phyloP scores from a whole-genome alignment of 257 asterid genomes.

The Perilla frutescens region DNA sequence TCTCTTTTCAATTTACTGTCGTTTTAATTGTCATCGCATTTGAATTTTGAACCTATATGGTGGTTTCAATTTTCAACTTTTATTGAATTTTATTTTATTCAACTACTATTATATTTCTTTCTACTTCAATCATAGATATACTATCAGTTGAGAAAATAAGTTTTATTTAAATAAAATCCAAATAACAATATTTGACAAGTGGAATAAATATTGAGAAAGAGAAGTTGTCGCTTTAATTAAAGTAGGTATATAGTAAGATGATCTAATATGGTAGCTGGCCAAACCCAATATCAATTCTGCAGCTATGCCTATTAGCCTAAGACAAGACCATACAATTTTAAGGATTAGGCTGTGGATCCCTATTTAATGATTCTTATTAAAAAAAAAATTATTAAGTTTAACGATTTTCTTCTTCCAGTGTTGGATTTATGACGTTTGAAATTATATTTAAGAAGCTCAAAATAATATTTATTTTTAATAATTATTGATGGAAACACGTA shows the following conservation, averaged over 20 bases:
- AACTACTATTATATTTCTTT: background rate
- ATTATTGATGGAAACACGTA: too few species aligned
- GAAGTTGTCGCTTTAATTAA: background rate
- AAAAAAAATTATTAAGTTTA: too few species aligned
- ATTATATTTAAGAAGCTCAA: too few species aligned
- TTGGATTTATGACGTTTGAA: too few species aligned
- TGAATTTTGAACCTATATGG: slow-evolving; percentile 8
- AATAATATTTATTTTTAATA: too few species aligned
- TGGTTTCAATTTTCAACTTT: background rate
- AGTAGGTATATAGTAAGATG: slow-evolving; percentile 1
- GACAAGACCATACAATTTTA: too few species aligned
- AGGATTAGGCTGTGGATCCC: too few species aligned
- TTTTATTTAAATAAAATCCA: background rate
- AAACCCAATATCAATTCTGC: slow-evolving; percentile 8
- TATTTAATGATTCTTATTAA: too few species aligned
- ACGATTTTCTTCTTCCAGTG: too few species aligned
- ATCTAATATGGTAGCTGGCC: slow-evolving; percentile 1
- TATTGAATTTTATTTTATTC: background rate
- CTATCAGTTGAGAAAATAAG: background rate
- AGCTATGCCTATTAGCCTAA: too few species aligned
- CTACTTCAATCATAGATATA: background rate
- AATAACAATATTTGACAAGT: background rate
- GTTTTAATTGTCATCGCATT: slow-evolving; percentile 11
- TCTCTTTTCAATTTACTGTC: background rate
- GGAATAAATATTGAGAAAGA: background rate